phyloP scores from a whole-genome alignment of 495 filamentous ascomycete species.

The Podospora tetraspora region DNA sequence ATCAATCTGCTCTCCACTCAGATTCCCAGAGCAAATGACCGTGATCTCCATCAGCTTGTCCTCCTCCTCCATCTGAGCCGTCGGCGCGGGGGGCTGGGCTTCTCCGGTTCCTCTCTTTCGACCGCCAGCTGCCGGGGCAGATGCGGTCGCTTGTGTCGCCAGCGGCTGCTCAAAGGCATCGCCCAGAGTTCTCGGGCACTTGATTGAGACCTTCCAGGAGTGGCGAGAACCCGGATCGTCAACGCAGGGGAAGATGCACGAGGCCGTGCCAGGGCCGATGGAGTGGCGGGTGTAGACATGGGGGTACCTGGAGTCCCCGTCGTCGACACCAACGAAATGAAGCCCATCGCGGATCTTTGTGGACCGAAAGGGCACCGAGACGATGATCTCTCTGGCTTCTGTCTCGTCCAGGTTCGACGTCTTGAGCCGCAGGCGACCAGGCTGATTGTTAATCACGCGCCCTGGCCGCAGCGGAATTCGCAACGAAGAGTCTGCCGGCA shows the following conservation, averaged over 20 bases:
- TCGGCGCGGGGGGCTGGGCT: constrained; percentile 24
- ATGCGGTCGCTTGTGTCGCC: constrained; percentile 25
- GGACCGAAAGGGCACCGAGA: constrained; percentile 68
- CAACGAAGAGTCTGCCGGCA: constrained; percentile 41
- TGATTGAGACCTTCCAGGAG: constrained; percentile 83
- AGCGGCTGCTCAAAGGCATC: constrained; percentile 60
- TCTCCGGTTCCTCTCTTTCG: constrained; percentile 36
- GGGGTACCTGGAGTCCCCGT: constrained; percentile 74
- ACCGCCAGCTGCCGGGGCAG: constrained; percentile 10
- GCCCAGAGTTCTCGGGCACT: constrained; percentile 74
- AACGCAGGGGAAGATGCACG: constrained; percentile 84
- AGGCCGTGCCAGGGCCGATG: constrained; percentile 68
- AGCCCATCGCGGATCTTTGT: constrained; percentile 75
- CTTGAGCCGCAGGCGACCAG: constrained; percentile 29
- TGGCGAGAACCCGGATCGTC: constrained; percentile 75
- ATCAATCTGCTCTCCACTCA: constrained; percentile 74
- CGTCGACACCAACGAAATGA: constrained; percentile 80
- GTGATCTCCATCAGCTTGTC: constrained; percentile 82
- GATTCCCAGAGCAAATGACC: constrained; percentile 83
- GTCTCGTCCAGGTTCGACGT: constrained; percentile 28
- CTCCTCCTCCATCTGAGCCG: constrained; percentile 52
- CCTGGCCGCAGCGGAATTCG: constrained; percentile 36
- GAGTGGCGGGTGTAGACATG: constrained; percentile 86
- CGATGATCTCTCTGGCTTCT: constrained; percentile 31
- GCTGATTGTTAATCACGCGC: constrained; percentile 31